phyloP scores from a whole-genome alignment of 768 basidiomycete genomes.

The Dacryopinax primogenitus region DNA sequence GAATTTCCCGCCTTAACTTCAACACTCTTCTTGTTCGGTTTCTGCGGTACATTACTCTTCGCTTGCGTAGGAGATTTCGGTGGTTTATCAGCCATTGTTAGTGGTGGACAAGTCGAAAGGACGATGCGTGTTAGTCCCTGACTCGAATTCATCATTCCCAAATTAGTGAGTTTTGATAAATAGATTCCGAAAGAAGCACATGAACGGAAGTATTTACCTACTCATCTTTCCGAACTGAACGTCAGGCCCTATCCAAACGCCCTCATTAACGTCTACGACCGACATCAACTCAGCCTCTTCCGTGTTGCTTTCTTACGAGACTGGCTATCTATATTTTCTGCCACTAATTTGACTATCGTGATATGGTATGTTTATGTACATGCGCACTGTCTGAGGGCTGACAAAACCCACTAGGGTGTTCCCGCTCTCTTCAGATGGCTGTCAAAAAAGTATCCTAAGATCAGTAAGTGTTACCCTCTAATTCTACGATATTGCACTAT shows the following conservation, averaged over 20 bases:
- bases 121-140: not conserved
- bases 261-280: not conserved
- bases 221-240: not conserved
- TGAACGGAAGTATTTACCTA: not conserved
- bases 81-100: conserved; percentile 2
- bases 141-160: not conserved
- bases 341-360: not conserved
- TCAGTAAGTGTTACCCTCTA: conserved; percentile 41
- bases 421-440: conserved; percentile 97
- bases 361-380: conserved; percentile 5
- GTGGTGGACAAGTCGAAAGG: not conserved
- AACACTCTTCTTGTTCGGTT: not conserved
- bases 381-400: not conserved
- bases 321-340: not conserved
- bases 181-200: conserved; percentile 8
- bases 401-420: conserved; percentile 56
- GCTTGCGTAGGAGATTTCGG: not conserved
- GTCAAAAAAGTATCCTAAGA: conserved; percentile 97
- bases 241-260: not conserved
- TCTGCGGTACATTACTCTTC: not conserved
- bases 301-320: not conserved
- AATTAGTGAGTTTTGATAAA: not conserved
- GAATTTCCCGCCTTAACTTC: not conserved
- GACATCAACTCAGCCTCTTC: not conserved
- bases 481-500: not conserved